These are phyloP conservation scores for Passiflora organensis DNA, from an alignment of 345 rosid genomes.

Conservation along the genomic window DNA sequence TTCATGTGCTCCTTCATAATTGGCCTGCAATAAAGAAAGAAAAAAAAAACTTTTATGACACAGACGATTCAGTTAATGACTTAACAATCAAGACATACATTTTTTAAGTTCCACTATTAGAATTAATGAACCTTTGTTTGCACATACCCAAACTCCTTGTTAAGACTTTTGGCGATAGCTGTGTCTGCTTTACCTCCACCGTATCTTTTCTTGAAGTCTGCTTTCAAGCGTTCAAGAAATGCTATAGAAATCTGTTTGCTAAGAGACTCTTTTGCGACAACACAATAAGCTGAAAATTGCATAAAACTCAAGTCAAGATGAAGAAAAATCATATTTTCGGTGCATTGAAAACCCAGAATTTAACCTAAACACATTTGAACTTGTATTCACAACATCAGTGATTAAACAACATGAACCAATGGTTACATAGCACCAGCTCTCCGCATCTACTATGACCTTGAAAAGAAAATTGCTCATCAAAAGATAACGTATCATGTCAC, in stretches of 20 bases:
- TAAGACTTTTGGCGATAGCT: conserved; percentile 84
- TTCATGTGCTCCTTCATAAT: conserved; percentile 96
- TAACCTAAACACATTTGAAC: too few relatives aligned
- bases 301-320: conserved; percentile 16
- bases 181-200: conserved; percentile 97
- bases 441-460: too few relatives aligned
- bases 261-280: conserved; percentile 86
- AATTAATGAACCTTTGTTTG: background rate
- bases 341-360: too few relatives aligned
- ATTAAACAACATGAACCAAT: too few relatives aligned
- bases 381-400: too few relatives aligned
- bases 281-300: conserved; percentile 74
- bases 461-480: too few relatives aligned
- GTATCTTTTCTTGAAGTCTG: conserved; percentile 86
- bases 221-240: conserved; percentile 81
- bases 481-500: too few relatives aligned
- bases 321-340: conserved; percentile 1
- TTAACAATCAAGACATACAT: too few relatives aligned
- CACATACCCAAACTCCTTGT: conserved; percentile 87
- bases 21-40: conserved; percentile 50
- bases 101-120: background rate
- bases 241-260: conserved; percentile 93
- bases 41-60: too few relatives aligned
- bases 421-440: too few relatives aligned
- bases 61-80: too few relatives aligned